These are phyloP conservation scores for Raddia distichophylla DNA, from an alignment of 176 grass and related monocot genomes.

Conservation along the genomic window DNA sequence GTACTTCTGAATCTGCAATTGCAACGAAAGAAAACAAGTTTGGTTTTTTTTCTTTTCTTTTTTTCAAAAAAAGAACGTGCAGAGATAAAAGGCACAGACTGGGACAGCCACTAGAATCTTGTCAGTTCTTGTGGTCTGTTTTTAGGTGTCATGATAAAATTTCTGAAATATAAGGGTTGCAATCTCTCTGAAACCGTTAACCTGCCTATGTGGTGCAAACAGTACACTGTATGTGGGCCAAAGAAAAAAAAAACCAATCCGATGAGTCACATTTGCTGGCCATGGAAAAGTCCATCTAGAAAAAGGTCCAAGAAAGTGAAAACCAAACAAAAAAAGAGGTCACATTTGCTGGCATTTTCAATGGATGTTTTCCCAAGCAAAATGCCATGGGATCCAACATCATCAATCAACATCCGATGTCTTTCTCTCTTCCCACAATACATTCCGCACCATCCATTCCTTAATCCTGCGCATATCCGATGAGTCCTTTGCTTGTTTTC, in stretches of 20 bases:
- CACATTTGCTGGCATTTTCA: not conserved
- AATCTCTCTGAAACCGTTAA: not conserved
- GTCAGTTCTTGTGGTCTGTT: not conserved
- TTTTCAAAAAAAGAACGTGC: not conserved
- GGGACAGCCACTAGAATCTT: not conserved
- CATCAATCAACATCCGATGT: slow-evolving; percentile 44
- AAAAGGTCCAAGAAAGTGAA: slow-evolving; percentile 30
- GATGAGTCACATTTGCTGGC: slow-evolving; percentile 24
- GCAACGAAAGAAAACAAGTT: not conserved
- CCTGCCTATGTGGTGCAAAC: slow-evolving; percentile 14
- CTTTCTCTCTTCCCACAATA: not conserved
- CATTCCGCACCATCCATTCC: slow-evolving; percentile 29
- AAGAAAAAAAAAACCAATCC: slow-evolving; percentile 36
- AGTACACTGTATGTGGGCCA: slow-evolving; percentile 33
- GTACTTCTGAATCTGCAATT: slow-evolving; percentile 4
- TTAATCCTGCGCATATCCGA: slow-evolving; percentile 3
- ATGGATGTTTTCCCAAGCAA: slow-evolving; percentile 20
- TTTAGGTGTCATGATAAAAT: not conserved
- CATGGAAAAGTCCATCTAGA: slow-evolving; percentile 1
- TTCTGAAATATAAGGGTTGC: not conserved
- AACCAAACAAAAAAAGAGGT: not conserved
- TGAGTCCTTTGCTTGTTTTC: not conserved
- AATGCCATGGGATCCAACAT: slow-evolving; percentile 16
- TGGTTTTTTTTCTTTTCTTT: too few species aligned
- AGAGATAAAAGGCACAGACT: not conserved